Percentiles rank a stretch among this genome's conserved stretches.
Conservation (phyloP, 2,329 filamentous ascomycete genomes). For the Fusarium coffeatum region DNA sequence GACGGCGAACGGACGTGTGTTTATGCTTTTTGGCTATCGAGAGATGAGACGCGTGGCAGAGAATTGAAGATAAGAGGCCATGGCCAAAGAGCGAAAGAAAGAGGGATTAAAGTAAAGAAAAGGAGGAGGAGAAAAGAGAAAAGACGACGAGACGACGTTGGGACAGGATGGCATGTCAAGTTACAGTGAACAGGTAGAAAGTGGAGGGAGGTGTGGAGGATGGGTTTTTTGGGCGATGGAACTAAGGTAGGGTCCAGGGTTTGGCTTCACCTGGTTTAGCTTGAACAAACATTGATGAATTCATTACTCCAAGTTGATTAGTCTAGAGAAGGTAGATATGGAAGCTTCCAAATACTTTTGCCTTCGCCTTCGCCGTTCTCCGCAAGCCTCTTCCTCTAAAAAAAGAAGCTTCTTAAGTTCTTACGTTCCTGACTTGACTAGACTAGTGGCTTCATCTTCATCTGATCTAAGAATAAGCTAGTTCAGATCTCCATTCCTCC, state of each 20-base stretch:
- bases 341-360: constrained; percentile 9
- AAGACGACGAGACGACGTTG: not conserved
- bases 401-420: not conserved
- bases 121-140: constrained; percentile 20
- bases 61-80: constrained; percentile 13
- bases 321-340: not conserved
- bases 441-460: not conserved
- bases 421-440: not conserved
- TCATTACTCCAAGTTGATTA: not conserved
- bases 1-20: constrained; percentile 5
- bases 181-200: constrained; percentile 18
- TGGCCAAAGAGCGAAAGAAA: constrained; percentile 6
- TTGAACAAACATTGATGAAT: not conserved
- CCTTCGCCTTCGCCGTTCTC: constrained; percentile 29
- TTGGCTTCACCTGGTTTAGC: not conserved
- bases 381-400: constrained; percentile 8
- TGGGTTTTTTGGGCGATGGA: not conserved
- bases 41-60: not conserved
- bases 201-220: constrained; percentile 30
- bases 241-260: constrained; percentile 23
- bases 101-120: not conserved
- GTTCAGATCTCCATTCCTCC: not conserved
- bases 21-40: not conserved
- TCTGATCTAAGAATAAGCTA: not conserved
- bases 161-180: constrained; percentile 1